Evolutionary conservation across 2,329 filamentous ascomycete genomes (phyloP), one percentile per base, ranked within the genome.

Genomic region (Trichoderma sp.): DNA sequence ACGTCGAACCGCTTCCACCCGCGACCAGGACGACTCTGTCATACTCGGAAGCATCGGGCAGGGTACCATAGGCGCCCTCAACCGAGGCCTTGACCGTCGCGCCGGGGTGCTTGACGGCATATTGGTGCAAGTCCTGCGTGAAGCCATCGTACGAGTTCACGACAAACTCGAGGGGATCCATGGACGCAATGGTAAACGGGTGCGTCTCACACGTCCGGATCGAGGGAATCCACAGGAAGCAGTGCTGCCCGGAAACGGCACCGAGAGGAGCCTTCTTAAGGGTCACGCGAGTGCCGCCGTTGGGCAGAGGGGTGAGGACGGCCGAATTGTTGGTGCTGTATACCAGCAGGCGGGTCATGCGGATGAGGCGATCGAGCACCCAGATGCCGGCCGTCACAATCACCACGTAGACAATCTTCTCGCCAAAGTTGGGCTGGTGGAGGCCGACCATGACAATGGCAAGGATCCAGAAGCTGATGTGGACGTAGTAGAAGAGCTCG

Each of bases 221-320:
- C 5, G 76, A 76, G 0, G 87, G 88, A 7, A 89, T 81, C 85
- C 85, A 89, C 34, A 90, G 74, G 70, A 88, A 89, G 69, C 84
- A 85, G 71, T 90, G 87, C 67, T 84, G 83, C 1, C 86, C 87
- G 0, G 86, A 80, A 2, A 76, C 73, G 1, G 82, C 81, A 2
- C 76, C 74, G 0, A 78, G 66, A 1, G 82, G 81, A 3, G 81
- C 78, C 72, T 84, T 83, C 57, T 78, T 75, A 39, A 88, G 74
- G 0, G 80, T 78, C n/a, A 88, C 79, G 44, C 83, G 81, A 19
- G 84, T 86, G 56, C 80, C 84, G 4, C 83, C 81, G 62, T 83
- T 75, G 7, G 83, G 77, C 3, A 88, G 79, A 5, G 85, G 82
- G 26, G 80, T 78, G n/a, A 88, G 71, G 0, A 77, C 83, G 2